These are phyloP conservation scores for Halocafeteria seosinensis DNA, from an alignment of 108 stramenopile genomes.

Conservation along the genomic window DNA sequence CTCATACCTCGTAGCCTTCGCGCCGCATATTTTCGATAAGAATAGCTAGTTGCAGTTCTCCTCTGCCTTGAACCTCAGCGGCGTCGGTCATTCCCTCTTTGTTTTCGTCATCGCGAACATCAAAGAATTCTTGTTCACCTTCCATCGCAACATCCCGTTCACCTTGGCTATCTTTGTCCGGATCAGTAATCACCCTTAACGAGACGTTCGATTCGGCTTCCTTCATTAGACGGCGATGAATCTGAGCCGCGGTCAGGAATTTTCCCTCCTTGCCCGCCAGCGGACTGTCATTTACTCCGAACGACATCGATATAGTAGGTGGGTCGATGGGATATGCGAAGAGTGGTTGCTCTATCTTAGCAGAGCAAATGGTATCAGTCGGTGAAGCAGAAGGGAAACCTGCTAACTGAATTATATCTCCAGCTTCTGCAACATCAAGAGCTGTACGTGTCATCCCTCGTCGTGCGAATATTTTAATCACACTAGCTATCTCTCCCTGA, in stretches of 20 bases:
- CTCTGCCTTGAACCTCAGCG: constrained; percentile 79
- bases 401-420: constrained; percentile 92
- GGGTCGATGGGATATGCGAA: constrained; percentile 88
- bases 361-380: constrained; percentile 80
- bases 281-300: constrained; percentile 96
- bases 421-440: constrained; percentile 65
- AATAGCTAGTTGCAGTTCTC: constrained; percentile 92
- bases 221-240: constrained; percentile 85
- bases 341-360: constrained; percentile 55
- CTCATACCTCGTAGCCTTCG: constrained; percentile 93
- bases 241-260: constrained; percentile 79
- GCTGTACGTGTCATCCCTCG: constrained; percentile 37
- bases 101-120: background rate
- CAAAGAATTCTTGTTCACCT: no score
- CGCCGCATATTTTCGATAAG: constrained; percentile 96
- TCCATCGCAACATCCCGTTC: background rate
- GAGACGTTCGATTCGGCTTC: constrained; percentile 90
- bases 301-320: constrained; percentile 92
- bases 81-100: background rate
- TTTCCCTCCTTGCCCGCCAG: constrained; percentile 92
- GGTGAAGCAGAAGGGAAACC: constrained; percentile 73
- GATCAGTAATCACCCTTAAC: constrained; percentile 60
- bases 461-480: constrained; percentile 11
- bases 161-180: constrained; percentile 59
- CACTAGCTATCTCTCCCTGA: background rate